Conservation (phyloP, 345 rosid species). For the Dipteronia sinensis region DNA sequence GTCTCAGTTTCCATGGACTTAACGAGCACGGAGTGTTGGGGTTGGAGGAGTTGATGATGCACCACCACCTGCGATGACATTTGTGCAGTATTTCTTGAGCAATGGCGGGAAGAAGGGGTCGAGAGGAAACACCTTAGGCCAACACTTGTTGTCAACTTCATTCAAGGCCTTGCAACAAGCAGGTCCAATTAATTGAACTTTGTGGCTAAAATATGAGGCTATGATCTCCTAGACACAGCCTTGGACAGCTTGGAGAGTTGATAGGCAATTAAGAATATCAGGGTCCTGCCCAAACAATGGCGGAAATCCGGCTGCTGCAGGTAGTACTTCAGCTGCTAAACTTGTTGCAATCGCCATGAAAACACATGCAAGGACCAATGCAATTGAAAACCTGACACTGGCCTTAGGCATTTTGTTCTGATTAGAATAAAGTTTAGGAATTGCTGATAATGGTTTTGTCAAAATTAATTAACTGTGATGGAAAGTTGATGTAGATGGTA, state of each 20-base stretch:
- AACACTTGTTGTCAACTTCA: background rate
- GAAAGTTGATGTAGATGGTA: background rate
- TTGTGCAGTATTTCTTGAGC: background rate
- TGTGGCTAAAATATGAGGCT: background rate
- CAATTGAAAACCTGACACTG: background rate
- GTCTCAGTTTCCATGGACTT: background rate
- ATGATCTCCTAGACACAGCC: background rate
- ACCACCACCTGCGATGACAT: background rate
- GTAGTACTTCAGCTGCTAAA: background rate
- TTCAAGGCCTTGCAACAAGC: conserved; percentile 17
- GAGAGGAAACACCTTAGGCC: conserved; percentile 15
- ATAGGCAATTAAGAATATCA: background rate
- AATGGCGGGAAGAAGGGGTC: conserved; percentile 10
- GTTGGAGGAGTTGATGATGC: background rate
- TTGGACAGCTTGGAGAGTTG: background rate
- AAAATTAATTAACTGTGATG: too few species aligned
- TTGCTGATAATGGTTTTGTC: too few species aligned
- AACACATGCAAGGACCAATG: background rate
- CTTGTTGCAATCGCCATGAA: background rate
- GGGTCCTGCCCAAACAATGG: background rate
- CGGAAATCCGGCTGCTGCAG: background rate
- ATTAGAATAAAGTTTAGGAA: background rate
- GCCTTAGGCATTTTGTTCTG: background rate
- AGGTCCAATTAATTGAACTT: background rate
- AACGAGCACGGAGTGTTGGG: background rate